Evolutionary conservation across 225 moss, liverwort and hornwort genomes (phyloP).

Genomic region (Sphagnum contortum): DNA sequence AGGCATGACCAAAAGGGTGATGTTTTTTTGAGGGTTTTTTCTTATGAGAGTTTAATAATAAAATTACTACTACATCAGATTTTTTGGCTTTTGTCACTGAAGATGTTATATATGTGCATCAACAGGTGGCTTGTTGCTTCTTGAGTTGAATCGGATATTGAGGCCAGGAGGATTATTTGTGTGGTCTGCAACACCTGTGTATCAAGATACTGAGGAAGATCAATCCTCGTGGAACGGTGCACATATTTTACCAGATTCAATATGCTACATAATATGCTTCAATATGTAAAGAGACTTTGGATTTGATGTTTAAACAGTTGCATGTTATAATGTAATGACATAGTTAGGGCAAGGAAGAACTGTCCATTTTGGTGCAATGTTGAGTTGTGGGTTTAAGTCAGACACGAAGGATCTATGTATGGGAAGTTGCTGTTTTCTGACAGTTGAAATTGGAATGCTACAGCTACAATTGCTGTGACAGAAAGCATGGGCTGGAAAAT

Average conservation of each 20-base stretch:
- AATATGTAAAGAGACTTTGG: too few relatives aligned
- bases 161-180: constrained; percentile 82
- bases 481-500: constrained; percentile 76
- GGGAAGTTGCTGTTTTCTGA: background rate
- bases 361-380: too few relatives aligned
- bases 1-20: too few relatives aligned
- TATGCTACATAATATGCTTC: background rate
- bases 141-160: constrained; percentile 79
- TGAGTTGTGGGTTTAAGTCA: background rate
- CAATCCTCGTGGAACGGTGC: constrained; percentile 56
- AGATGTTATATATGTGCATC: background rate
- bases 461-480: constrained; percentile 56
- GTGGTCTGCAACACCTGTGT: constrained; percentile 93
- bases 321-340: too few relatives aligned
- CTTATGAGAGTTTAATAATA: too few relatives aligned
- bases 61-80: too few relatives aligned
- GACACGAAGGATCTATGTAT: background rate
- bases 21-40: too few relatives aligned
- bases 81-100: background rate
- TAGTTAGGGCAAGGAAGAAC: too few relatives aligned
- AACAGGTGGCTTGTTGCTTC: constrained; percentile 61
- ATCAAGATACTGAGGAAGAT: constrained; percentile 55
- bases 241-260: background rate
- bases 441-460: background rate
- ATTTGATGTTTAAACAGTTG: too few relatives aligned